Percentiles rank a stretch among this genome's conserved stretches.
phyloP scores from a whole-genome alignment of 2,329 filamentous ascomycete genomes.

The Berkeleyomyces basicola region DNA sequence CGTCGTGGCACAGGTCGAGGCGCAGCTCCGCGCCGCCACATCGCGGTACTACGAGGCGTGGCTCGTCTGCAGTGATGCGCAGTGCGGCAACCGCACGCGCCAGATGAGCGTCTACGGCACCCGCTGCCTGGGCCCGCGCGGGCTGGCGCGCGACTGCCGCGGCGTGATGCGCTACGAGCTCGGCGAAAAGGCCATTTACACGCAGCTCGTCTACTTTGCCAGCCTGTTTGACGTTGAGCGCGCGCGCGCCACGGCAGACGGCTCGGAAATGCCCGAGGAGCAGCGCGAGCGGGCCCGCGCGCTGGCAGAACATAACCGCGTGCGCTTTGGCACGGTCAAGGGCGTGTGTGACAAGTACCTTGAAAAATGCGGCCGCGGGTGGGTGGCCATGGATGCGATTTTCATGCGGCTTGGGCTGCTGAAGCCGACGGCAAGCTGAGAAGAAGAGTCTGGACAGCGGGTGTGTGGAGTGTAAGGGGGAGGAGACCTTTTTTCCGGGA shows the following conservation, averaged over 20 bases:
- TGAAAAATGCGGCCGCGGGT: constrained; percentile 77
- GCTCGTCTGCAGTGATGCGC: constrained; percentile 77
- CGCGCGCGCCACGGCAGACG: constrained; percentile 39
- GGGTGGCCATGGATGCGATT: constrained; percentile 83
- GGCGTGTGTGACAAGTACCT: constrained; percentile 67
- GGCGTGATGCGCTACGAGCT: constrained; percentile 83
- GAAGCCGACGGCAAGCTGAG: constrained; percentile 1
- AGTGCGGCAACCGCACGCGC: constrained; percentile 72
- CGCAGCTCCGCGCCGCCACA: constrained; percentile 61
- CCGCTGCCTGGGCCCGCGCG: constrained; percentile 73
- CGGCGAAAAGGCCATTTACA: constrained; percentile 80
- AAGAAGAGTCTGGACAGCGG: neutral
- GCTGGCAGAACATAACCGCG: constrained; percentile 67
- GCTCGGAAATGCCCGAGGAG: constrained; percentile 28
- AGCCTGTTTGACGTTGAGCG: constrained; percentile 81
- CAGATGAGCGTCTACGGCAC: constrained; percentile 89
- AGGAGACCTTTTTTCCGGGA: too few species aligned
- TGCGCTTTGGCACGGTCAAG: constrained; percentile 60
- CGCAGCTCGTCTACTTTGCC: constrained; percentile 79
- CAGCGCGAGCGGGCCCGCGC: constrained; percentile 50
- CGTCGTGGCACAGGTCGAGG: constrained; percentile 74
- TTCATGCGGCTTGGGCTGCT: constrained; percentile 52
- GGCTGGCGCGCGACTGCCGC: constrained; percentile 66
- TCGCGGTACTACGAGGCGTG: constrained; percentile 83
- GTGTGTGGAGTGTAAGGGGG: too few species aligned